Base-by-base conservation (phyloP, 1,139 yeast genomes). In the Yamadazyma pseudoaaseri region DNA sequence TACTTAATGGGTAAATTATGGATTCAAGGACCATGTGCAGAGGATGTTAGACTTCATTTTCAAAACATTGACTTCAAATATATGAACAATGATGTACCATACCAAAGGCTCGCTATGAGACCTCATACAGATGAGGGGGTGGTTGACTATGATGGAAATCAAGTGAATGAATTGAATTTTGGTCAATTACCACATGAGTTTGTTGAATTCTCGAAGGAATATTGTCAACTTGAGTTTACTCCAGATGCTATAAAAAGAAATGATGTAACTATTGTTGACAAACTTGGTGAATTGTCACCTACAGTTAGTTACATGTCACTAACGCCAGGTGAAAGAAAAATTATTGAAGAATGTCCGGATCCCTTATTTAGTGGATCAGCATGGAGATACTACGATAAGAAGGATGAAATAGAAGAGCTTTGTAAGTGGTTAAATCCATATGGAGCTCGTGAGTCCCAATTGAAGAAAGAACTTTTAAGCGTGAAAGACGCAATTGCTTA, bases 11-110 rank as follows among this genome's bases (percentile, higher is more conserved):
- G 97, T 6, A 69, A 87, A 38, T 56, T 92, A 24, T 90, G 97
- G 95, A 75, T 92, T 3, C 97, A 90, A 58, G 99, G 99, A 0
- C 97, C 98, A 1, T 66, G 79, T 3, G 66, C 67, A 15, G 82
- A 77, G 33, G 95, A 89, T 45, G 54, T 76, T 15, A 52, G 56
- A 17, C 44, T 50, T 6, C 48, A 58, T 38, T 48, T 55, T 14
- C 36, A 42, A 17, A 34, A 20, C 6, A 33, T 24, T 10, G 35
- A 35, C 5, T 21, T 39, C 20, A 22, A 28, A 1, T 27, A 27
- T 28, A 43, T 33, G 12, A 8, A 22, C 1, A 29, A 25, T 32
- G 45, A 40, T 22, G 21, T 20, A 10, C 26, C 32, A 3, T 31
- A 25, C 4, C 7, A 25, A 3, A 6, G 8, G 1, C 15, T 37